These are phyloP conservation scores for Stygiomarasmius scandens DNA, from an alignment of 1,284 basidiomycete genomes.

Conservation along the genomic window DNA sequence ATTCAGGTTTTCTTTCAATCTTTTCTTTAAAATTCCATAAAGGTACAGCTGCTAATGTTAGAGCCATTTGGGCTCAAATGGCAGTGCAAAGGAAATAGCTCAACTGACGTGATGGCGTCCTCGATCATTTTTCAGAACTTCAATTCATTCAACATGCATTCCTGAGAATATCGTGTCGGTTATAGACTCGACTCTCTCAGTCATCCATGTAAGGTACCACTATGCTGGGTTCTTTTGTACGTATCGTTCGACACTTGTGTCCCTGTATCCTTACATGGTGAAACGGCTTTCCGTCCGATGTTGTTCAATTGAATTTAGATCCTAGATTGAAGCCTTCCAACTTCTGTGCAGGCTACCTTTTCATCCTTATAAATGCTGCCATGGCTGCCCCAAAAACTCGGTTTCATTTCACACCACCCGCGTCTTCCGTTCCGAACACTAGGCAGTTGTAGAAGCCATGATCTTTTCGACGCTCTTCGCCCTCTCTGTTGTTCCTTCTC, in stretches of 20 bases:
- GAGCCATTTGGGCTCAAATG: not conserved
- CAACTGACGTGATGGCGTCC: not conserved
- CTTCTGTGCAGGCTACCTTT: no score
- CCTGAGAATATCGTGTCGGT: not conserved
- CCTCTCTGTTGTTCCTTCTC: constrained; percentile 30
- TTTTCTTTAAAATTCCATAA: no score
- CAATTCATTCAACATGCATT: not conserved
- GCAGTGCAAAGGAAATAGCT: not conserved
- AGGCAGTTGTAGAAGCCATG: no score
- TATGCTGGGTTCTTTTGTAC: not conserved
- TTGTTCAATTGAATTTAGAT: no score
- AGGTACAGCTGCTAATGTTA: no score
- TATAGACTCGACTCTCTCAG: not conserved
- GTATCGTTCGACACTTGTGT: not conserved
- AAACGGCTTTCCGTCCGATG: not conserved
- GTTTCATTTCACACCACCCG: no score
- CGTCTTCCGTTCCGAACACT: no score
- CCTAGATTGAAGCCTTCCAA: not conserved
- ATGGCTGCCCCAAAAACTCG: no score
- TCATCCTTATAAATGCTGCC: no score
- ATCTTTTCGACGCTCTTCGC: constrained; percentile 28
- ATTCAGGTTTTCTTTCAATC: no score
- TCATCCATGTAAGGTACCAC: not conserved
- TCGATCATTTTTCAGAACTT: not conserved
- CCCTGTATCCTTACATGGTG: not conserved